Evolutionary conservation across 1,284 basidiomycete species (phyloP), one percentile per base, ranked within the genome.

Genomic region (Cutaneotrichosporon sp.): DNA sequence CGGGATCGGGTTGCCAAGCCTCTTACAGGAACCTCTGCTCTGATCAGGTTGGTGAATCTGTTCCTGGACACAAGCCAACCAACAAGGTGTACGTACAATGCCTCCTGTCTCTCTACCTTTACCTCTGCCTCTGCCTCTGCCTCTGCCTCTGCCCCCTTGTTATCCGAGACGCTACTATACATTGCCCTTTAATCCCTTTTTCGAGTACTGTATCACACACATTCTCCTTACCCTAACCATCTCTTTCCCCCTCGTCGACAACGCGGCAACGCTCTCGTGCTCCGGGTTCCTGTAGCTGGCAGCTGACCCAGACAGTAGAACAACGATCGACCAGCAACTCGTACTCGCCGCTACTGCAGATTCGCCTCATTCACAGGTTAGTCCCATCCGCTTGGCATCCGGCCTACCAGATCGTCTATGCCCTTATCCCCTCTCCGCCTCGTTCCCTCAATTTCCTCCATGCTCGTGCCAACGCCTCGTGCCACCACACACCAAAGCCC

Each of bases 51-150:
- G 49, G 49, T 30, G 49, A 50, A 50, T 50, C 49, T 50, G 49
- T 50, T 50, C 49, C 49, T 50, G 26, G 49, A 30, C 22, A 50
- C 42, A n/a, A 46, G 42, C 49, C 49, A 50, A 50, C 49, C 49
- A 50, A 50, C 49, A 50, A 50, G 49, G 22, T 50, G 49, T 50
- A 50, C 49, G 49, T 50, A 50, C 49, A 50, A 53, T 16, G 8
- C 55, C 46, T 14, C 38, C 38, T 31, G 10, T 10, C 50, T 53
- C 30, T 50, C 38, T 31, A n/a, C 47, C 16, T 34, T 30, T 30
- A 21, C 46, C n/a, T 30, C 40, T 26, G 30, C 36, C 16, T 34
- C 36, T 42, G 56, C 52, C 22, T 21, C 51, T 26, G 26, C 22
- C 18, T 32, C n/a, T 22, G 6, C 47, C 21, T n/a, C n/a, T n/a